Percentiles rank a stretch among this genome's conserved stretches.
These are phyloP conservation scores for Aspergillus wentii DNA, from an alignment of 495 filamentous ascomycete species.

Conservation along the genomic window DNA sequence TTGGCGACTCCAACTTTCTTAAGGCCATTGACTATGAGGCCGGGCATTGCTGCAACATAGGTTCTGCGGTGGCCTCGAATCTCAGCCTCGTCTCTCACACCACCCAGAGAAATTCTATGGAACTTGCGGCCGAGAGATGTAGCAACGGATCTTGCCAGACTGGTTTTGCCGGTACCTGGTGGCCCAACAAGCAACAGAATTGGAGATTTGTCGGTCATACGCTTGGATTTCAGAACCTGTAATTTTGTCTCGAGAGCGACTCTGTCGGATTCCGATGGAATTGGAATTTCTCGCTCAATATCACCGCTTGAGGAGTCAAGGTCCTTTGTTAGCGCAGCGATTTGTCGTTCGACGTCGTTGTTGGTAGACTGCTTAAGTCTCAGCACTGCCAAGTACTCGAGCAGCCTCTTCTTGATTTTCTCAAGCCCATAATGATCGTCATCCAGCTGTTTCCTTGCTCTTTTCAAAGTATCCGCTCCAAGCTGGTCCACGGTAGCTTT, in stretches of 20 bases:
- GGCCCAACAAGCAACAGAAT: conserved; percentile 93
- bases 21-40: conserved; percentile 86
- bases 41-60: conserved; percentile 98
- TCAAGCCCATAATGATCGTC: conserved; percentile 96
- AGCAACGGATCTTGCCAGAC: conserved; percentile 88
- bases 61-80: conserved; percentile 94
- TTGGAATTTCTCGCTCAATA: conserved; percentile 30
- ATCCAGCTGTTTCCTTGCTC: conserved; percentile 85
- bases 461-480: conserved; percentile 70
- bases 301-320: conserved; percentile 39
- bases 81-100: conserved; percentile 94
- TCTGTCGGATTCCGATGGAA: conserved; percentile 35
- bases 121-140: conserved; percentile 91
- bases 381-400: conserved; percentile 94
- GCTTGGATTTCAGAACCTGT: conserved; percentile 64
- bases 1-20: conserved; percentile 97
- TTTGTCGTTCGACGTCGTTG: conserved; percentile 68
- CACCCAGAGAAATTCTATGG: conserved; percentile 94
- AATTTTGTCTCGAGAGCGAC: conserved; percentile 54
- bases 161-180: conserved; percentile 95
- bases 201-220: conserved; percentile 89
- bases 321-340: conserved; percentile 61
- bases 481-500: conserved; percentile 82
- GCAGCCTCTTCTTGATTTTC: conserved; percentile 92
- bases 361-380: conserved; percentile 90